Evolutionary conservation across 805 yeast species (phyloP).

Genomic region (Candida manassasensis): DNA sequence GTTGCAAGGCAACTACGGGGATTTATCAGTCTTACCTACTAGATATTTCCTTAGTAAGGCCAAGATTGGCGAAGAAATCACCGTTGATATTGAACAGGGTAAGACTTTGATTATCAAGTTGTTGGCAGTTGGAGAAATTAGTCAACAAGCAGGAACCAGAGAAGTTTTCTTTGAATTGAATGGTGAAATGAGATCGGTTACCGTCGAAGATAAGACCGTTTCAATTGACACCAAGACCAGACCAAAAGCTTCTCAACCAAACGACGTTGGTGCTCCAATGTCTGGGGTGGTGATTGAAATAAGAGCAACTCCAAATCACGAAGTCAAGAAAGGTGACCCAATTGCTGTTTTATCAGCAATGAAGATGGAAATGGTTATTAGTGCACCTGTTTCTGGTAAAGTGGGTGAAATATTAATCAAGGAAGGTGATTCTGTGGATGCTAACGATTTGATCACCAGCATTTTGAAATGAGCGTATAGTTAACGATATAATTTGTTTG

Average conservation of each 20-base stretch:
- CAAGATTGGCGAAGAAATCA: slow-evolving; percentile 80
- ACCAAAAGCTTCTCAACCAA: slow-evolving; percentile 89
- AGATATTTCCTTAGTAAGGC: slow-evolving; percentile 85
- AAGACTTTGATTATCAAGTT: slow-evolving; percentile 86
- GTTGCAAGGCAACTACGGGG: slow-evolving; percentile 76
- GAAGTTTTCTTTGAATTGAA: slow-evolving; percentile 97
- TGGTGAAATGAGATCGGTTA: slow-evolving; percentile 96
- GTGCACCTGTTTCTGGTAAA: slow-evolving; percentile 85
- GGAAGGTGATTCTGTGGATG: slow-evolving; percentile 95
- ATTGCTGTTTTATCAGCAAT: slow-evolving; percentile 91
- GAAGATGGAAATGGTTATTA: slow-evolving; percentile 99
- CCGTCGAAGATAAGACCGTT: slow-evolving; percentile 83
- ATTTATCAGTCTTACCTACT: slow-evolving; percentile 91
- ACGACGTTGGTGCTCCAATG: slow-evolving; percentile 98
- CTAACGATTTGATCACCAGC: slow-evolving; percentile 71
- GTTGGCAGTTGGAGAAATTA: slow-evolving; percentile 88
- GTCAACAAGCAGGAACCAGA: slow-evolving; percentile 80
- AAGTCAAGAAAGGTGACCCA: slow-evolving; percentile 95
- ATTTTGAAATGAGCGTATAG: slow-evolving; percentile 19
- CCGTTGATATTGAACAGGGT: slow-evolving; percentile 90
- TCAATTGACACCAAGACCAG: slow-evolving; percentile 81
- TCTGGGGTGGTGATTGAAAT: slow-evolving; percentile 97
- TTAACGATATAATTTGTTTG: no score
- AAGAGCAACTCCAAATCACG: slow-evolving; percentile 80
- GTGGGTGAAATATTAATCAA: slow-evolving; percentile 71